A percentile compares a stretch with the other conserved stretches of the same genome.
phyloP scores from a whole-genome alignment of 1,139 yeast species.

The Komagataea norvegica region DNA sequence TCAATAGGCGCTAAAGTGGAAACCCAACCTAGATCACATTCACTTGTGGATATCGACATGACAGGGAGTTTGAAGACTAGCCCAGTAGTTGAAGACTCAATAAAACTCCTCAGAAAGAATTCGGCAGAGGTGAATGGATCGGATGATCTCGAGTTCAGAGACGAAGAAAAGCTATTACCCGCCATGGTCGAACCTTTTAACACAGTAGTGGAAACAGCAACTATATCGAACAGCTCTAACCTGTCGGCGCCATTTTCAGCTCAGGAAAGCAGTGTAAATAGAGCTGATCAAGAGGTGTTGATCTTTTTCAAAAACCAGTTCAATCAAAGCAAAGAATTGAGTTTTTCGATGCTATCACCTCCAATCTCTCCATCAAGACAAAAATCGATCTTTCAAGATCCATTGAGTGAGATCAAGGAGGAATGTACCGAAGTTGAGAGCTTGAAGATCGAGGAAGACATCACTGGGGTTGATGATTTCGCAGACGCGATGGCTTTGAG shows the following conservation, averaged over 20 bases:
- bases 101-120: neutral
- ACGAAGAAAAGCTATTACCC: constrained; percentile 6
- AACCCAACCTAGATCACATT: too few relatives aligned
- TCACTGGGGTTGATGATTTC: constrained; percentile 19
- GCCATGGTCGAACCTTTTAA: constrained; percentile 3
- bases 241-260: too few relatives aligned
- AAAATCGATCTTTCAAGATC: constrained; percentile 13
- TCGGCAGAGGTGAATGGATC: neutral
- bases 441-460: neutral
- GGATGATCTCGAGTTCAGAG: constrained; percentile 1
- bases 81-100: neutral
- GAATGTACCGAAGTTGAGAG: neutral
- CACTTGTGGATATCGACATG: too few relatives aligned
- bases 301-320: neutral
- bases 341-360: constrained; percentile 9
- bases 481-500: constrained; percentile 31
- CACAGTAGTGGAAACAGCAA: neutral
- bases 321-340: neutral
- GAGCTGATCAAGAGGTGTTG: neutral
- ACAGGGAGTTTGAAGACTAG: neutral
- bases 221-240: neutral
- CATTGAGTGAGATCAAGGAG: constrained; percentile 9
- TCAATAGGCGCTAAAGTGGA: neutral
- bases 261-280: too few relatives aligned
- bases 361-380: constrained; percentile 15